phyloP scores from a whole-genome alignment of 352 stramenopile species.

The Phytophthora idaei region DNA sequence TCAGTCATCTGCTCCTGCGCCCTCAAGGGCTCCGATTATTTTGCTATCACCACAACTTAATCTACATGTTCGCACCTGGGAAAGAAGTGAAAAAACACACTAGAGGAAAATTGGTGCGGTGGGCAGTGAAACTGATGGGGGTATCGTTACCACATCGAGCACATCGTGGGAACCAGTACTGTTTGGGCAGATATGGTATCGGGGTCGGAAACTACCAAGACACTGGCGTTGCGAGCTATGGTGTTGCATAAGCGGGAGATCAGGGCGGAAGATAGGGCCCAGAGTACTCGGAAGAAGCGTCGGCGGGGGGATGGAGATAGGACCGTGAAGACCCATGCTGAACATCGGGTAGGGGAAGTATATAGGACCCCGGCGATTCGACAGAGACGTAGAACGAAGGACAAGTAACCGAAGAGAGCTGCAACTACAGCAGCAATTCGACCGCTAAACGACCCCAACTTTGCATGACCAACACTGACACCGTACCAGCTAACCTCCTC shows the following conservation, averaged over 20 bases:
- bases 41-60: constrained; percentile 7
- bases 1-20: constrained; percentile 13
- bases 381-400: no score
- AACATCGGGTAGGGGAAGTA: no score
- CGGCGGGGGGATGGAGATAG: no score
- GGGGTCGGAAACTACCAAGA: background rate
- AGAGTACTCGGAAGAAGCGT: no score
- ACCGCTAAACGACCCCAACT: no score
- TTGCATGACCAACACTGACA: no score
- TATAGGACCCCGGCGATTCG: no score
- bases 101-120: constrained; percentile 8
- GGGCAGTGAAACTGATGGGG: constrained; percentile 13
- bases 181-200: constrained; percentile 21
- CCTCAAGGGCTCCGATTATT: background rate
- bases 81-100: constrained; percentile 20
- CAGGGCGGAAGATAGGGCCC: no score
- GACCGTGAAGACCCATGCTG: no score
- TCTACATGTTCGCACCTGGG: background rate
- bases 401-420: no score
- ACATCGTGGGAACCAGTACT: constrained; percentile 14
- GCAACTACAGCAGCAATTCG: no score
- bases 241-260: background rate
- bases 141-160: constrained; percentile 17
- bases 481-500: no score
- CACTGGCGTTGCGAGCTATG: background rate